Percentiles rank a stretch among this genome's conserved stretches.
Conservation (phyloP, 2,329 filamentous ascomycete genomes). For the Aspergillus glaucus region DNA sequence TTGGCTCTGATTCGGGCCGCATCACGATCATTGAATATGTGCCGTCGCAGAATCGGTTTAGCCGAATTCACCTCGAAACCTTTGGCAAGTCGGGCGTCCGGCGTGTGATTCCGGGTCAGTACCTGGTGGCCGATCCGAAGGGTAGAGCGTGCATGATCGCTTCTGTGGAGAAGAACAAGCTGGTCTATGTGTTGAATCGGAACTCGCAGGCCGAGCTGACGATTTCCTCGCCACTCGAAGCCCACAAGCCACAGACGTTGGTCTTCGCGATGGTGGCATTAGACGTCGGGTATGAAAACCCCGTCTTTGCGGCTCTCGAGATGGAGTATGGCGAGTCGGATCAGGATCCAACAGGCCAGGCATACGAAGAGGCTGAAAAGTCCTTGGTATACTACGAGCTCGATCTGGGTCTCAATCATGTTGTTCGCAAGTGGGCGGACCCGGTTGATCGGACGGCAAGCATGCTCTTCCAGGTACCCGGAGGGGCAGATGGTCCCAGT, state of each 20-base stretch:
- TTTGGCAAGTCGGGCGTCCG: constrained; percentile 96
- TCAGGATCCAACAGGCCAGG: constrained; percentile 80
- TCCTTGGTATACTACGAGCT: constrained; percentile 95
- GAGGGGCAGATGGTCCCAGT: constrained; percentile 86
- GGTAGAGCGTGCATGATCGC: constrained; percentile 92
- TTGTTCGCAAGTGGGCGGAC: constrained; percentile 94
- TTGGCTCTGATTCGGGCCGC: constrained; percentile 90
- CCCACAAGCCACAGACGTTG: constrained; percentile 84
- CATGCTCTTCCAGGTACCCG: constrained; percentile 89
- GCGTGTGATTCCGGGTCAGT: constrained; percentile 90
- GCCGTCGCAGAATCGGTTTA: constrained; percentile 77
- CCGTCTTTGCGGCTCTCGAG: constrained; percentile 90
- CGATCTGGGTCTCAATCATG: constrained; percentile 92
- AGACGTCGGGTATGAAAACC: constrained; percentile 95
- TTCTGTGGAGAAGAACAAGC: constrained; percentile 96
- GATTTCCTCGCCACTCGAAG: constrained; percentile 94
- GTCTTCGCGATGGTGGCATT: constrained; percentile 82
- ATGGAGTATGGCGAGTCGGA: constrained; percentile 89
- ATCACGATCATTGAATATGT: constrained; percentile 92
- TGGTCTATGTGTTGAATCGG: constrained; percentile 96
- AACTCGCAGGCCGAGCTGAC: constrained; percentile 91
- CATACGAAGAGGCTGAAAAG: constrained; percentile 76
- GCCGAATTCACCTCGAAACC: constrained; percentile 87
- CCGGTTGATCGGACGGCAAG: constrained; percentile 84
- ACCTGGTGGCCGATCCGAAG: constrained; percentile 90